Evolutionary conservation across 2,329 filamentous ascomycete genomes (phyloP), one percentile per base, ranked within the genome.

Genomic region (Fusarium sp.): DNA sequence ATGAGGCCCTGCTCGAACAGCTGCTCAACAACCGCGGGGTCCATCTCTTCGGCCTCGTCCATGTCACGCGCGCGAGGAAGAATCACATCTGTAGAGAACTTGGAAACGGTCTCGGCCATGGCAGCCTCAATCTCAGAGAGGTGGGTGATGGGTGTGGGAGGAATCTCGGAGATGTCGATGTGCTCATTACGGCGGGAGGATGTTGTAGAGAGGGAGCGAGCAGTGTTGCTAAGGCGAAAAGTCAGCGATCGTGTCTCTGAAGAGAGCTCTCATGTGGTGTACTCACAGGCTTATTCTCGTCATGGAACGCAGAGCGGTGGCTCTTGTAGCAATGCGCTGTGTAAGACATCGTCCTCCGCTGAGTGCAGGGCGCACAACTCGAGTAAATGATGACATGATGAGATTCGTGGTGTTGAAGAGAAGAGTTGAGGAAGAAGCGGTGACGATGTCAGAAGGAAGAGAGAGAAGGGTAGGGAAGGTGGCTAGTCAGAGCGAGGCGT

Each of bases 1-100:
- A 99, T 99, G 49, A 99, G 85, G 1, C 96, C 96, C 79, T 98
- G 94, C 84, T 99, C 96, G 76, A 99, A 99, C 53, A 97, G 88
- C 82, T 96, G 92, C 84, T 97, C 94, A 8, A 99, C 92, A 10
- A 99, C 82, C 3, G 86, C 79, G 0, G 93, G 90, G 79, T 98
- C 96, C 96, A 99, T 98, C 60, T 87, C 82, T 85, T 99, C 96
- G 29, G 91, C 91, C 85, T 99, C 96, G 79, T 99, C 96, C 96
- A 99, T 99, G 20, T 97, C 94, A 60, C 96, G 92, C 13, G 93
- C 94, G 80, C 94, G 95, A 56, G 96, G 96, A 52, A 94, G 88
- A 72, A 99, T 92, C 29, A 94, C 88, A 57, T 98, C 94, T 77
- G 89, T 90, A 69, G 96, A 94, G 76, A 98, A 98, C 81, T 96